Evolutionary conservation across 75 land plant species (phyloP).

Genomic region (Pinus albicaulis): DNA sequence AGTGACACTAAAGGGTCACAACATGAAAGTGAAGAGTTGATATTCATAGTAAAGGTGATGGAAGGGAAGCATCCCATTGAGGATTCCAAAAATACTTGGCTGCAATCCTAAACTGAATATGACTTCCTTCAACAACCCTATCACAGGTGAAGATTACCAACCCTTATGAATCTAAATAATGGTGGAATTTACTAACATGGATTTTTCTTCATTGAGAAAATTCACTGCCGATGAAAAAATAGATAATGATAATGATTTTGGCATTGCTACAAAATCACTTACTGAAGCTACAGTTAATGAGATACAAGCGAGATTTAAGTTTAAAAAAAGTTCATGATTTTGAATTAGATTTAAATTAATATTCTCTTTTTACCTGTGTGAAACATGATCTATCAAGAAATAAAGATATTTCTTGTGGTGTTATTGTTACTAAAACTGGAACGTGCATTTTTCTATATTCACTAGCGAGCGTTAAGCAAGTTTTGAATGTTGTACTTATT

Average conservation of each 20-base stretch:
- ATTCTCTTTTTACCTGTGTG: neutral
- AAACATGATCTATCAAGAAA: neutral
- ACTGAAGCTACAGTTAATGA: neutral
- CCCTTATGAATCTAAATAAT: neutral
- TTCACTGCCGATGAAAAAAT: neutral
- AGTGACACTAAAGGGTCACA: no score
- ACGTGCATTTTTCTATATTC: neutral
- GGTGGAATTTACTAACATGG: neutral
- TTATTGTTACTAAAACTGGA: neutral
- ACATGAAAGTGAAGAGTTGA: no score
- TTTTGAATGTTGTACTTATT: neutral
- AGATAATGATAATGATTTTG: neutral
- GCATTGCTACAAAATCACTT: neutral
- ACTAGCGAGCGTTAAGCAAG: neutral
- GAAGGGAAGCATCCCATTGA: no score
- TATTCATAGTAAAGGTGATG: no score
- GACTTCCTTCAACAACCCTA: neutral
- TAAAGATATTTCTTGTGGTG: neutral
- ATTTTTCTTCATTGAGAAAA: neutral
- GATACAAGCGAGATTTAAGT: neutral
- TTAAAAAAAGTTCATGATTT: neutral
- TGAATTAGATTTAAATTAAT: neutral
- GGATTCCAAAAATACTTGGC: no score
- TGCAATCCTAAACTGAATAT: constrained; percentile 1
- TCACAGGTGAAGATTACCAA: neutral